These are phyloP conservation scores for Dimocarpus longan DNA, from an alignment of 345 rosid species.

Conservation along the genomic window DNA sequence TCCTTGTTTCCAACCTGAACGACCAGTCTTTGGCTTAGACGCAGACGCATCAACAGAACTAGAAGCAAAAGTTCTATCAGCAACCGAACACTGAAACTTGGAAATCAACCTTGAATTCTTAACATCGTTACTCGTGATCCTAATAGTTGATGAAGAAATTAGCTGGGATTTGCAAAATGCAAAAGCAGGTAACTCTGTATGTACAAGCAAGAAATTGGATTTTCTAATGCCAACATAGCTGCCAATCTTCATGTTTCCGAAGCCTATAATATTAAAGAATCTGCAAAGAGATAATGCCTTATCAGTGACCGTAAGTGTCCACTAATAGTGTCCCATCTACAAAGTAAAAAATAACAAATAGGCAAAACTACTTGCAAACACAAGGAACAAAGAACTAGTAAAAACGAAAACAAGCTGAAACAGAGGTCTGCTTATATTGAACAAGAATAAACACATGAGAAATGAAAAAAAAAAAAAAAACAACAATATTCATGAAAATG, in stretches of 20 bases:
- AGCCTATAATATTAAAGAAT: conserved; percentile 1
- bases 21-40: conserved; percentile 33
- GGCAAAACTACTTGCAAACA: background rate
- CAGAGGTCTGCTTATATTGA: background rate
- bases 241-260: conserved; percentile 54
- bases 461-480: background rate
- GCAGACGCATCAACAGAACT: conserved; percentile 40
- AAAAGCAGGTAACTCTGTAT: conserved; percentile 57
- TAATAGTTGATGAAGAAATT: conserved; percentile 28
- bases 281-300: conserved; percentile 25
- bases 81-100: conserved; percentile 42
- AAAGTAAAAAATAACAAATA: background rate
- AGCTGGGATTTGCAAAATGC: conserved; percentile 31
- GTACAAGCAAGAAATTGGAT: conserved; percentile 58
- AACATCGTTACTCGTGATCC: conserved; percentile 34
- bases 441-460: background rate
- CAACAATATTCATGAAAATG: background rate
- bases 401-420: background rate
- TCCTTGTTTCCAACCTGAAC: conserved; percentile 40
- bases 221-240: conserved; percentile 51
- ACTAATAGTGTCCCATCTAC: background rate
- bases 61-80: conserved; percentile 51
- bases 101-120: conserved; percentile 34
- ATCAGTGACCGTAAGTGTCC: conserved; percentile 1
- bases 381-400: background rate